phyloP scores from a whole-genome alignment of 2,329 filamentous ascomycete genomes.

The Daldinia sp. region DNA sequence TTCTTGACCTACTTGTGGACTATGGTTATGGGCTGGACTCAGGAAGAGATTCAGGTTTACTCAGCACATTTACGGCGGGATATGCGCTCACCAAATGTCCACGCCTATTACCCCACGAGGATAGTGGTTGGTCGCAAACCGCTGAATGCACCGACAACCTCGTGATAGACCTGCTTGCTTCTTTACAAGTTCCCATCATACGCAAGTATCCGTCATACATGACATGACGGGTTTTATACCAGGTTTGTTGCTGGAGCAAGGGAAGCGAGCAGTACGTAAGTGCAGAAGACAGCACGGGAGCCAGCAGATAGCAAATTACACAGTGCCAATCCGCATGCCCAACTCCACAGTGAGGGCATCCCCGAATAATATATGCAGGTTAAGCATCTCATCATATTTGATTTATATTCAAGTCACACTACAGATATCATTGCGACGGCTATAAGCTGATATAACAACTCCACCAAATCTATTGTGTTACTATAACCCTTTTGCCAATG shows the following conservation, averaged over 20 bases:
- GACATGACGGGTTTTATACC: not conserved
- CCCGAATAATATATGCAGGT: not conserved
- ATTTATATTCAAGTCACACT: too few relatives aligned
- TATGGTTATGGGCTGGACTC: conserved; percentile 45
- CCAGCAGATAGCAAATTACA: not conserved
- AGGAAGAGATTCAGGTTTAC: conserved; percentile 49
- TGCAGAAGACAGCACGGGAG: not conserved
- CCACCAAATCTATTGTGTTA: too few relatives aligned
- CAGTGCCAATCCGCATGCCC: not conserved
- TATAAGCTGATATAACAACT: too few relatives aligned
- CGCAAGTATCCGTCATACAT: not conserved
- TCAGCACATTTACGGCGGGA: conserved; percentile 49
- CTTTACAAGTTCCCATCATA: not conserved
- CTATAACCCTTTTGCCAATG: too few relatives aligned
- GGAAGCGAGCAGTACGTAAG: not conserved
- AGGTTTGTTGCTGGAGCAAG: not conserved
- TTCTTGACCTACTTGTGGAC: conserved; percentile 49
- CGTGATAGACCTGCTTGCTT: not conserved
- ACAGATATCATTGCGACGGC: too few relatives aligned
- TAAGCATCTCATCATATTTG: not conserved
- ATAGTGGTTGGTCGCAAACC: conserved; percentile 50
- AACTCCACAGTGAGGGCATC: not conserved
- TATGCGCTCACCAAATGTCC: conserved; percentile 43
- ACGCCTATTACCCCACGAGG: conserved; percentile 46
- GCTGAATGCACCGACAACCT: not conserved